phyloP scores from a whole-genome alignment of 1,284 basidiomycete species.

The Phellopilus nigrolimitatus region DNA sequence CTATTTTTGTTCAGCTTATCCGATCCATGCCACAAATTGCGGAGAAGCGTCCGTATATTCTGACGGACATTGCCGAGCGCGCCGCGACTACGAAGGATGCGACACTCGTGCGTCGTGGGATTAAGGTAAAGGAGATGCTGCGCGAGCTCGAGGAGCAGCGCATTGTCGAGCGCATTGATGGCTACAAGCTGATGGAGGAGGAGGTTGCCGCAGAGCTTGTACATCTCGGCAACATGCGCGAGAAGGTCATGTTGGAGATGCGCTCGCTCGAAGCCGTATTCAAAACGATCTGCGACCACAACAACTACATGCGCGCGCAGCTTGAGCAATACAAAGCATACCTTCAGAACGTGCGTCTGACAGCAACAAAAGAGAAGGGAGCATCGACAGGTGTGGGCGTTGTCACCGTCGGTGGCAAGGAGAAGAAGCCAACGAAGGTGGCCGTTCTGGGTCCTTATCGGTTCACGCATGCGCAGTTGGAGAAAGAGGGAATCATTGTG shows the following conservation, averaged over 20 bases:
- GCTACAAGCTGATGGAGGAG: slow-evolving; percentile 93
- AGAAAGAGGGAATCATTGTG: slow-evolving; percentile 99
- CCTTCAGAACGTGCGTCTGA: slow-evolving; percentile 93
- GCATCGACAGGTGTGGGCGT: slow-evolving; percentile 87
- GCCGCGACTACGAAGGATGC: slow-evolving; percentile 98
- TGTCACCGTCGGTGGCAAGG: slow-evolving; percentile 93
- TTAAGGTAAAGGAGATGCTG: slow-evolving; percentile 99
- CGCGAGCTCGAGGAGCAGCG: slow-evolving; percentile 91
- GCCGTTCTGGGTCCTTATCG: slow-evolving; percentile 91
- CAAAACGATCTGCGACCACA: slow-evolving; percentile 99
- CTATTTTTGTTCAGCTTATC: slow-evolving; percentile 96
- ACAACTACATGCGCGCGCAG: slow-evolving; percentile 93
- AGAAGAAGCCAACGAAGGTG: slow-evolving; percentile 87
- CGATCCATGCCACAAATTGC: slow-evolving; percentile 86
- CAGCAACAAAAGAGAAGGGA: slow-evolving; percentile 82
- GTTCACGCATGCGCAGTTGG: slow-evolving; percentile 95
- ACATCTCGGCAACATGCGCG: slow-evolving; percentile 92
- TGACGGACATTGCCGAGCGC: slow-evolving; percentile 86
- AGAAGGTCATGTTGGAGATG: slow-evolving; percentile 93
- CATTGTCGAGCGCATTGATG: slow-evolving; percentile 79
- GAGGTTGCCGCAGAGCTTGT: slow-evolving; percentile 94
- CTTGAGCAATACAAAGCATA: slow-evolving; percentile 99
- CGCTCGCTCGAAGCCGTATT: slow-evolving; percentile 92
- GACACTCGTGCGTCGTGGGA: slow-evolving; percentile 89
- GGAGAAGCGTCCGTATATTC: slow-evolving; percentile 85